Evolutionary conservation across 139 green algal genomes (phyloP).

Genomic region (Haematococcus sp.): DNA sequence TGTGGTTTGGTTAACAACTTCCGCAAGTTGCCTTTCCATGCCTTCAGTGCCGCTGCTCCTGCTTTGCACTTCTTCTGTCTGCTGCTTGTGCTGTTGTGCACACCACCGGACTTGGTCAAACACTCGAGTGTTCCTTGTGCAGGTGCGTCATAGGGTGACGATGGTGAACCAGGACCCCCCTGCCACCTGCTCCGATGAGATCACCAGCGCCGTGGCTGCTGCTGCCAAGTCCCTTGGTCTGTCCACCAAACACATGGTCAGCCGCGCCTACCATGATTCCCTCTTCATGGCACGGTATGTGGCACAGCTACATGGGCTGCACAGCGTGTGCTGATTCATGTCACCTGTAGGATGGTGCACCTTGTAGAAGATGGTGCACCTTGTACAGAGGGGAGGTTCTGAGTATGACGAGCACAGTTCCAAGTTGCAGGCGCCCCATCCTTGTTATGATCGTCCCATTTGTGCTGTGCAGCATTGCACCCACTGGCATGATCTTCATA

Average conservation of each 20-base stretch:
- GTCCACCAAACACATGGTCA: slow-evolving; percentile 76
- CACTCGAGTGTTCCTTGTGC: too few relatives aligned
- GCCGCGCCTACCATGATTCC: slow-evolving; percentile 93
- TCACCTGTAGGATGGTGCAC: too few relatives aligned
- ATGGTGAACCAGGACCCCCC: slow-evolving; percentile 89
- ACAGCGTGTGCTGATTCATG: too few relatives aligned
- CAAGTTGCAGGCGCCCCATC: too few relatives aligned
- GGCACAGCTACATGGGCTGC: slow-evolving; percentile 10
- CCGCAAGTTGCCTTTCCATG: too few relatives aligned
- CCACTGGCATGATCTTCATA: slow-evolving; percentile 96
- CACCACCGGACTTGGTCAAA: too few relatives aligned
- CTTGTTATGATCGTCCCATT: too few relatives aligned
- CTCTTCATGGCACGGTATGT: slow-evolving; percentile 89
- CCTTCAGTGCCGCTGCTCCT: slow-evolving; percentile 10
- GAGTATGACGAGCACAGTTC: too few relatives aligned
- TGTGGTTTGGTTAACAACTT: too few relatives aligned
- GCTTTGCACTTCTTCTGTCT: neutral
- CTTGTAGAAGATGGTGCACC: too few relatives aligned
- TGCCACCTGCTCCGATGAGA: slow-evolving; percentile 57
- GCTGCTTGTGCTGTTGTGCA: neutral
- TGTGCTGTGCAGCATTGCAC: slow-evolving; percentile 55
- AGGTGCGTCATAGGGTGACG: slow-evolving; percentile 21
- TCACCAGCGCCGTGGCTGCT: slow-evolving; percentile 57
- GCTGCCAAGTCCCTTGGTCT: slow-evolving; percentile 60
- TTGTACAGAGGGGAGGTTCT: too few relatives aligned